Conservation (phyloP, 2,329 filamentous ascomycete species). For the Colletotrichum neosansevieriae region DNA sequence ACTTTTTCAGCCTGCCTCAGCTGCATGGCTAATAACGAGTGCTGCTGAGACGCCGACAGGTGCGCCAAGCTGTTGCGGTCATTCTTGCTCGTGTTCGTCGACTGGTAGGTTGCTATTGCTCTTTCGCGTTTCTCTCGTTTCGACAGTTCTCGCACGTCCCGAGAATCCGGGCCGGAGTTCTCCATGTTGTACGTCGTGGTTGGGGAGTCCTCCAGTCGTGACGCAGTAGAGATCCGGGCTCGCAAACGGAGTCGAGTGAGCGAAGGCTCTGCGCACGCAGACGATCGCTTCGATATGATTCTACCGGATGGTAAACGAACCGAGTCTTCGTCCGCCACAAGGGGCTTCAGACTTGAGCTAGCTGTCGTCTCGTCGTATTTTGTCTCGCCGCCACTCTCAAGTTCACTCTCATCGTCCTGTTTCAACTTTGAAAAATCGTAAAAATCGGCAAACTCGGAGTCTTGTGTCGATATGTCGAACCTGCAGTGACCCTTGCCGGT, state of each 20-base stretch:
- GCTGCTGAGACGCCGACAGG: conserved; percentile 46
- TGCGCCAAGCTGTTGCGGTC: conserved; percentile 46
- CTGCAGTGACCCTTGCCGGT: conserved; percentile 60
- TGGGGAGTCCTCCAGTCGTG: too few species aligned
- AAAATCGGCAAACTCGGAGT: conserved; percentile 55
- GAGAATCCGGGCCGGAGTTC: too few species aligned
- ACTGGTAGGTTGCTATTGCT: conserved; percentile 38
- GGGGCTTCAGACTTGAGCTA: conserved; percentile 14
- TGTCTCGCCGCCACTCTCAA: conserved; percentile 1
- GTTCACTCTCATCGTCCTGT: conserved; percentile 39
- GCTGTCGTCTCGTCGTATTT: neutral
- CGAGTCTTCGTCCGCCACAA: conserved; percentile 44
- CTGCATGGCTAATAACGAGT: conserved; percentile 45
- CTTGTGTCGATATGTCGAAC: conserved; percentile 51
- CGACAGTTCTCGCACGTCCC: conserved; percentile 6
- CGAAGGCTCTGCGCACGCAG: neutral
- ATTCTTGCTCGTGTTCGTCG: conserved; percentile 44
- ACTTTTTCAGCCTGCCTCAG: conserved; percentile 46
- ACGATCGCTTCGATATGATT: conserved; percentile 47
- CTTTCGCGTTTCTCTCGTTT: conserved; percentile 35
- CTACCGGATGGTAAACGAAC: conserved; percentile 53
- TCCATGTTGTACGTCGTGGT: too few species aligned
- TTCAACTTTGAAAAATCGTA: conserved; percentile 45
- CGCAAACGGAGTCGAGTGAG: neutral
- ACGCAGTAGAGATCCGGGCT: too few species aligned